Conservation (phyloP, 2,329 filamentous ascomycete genomes). For the Diplodia sapinea region DNA sequence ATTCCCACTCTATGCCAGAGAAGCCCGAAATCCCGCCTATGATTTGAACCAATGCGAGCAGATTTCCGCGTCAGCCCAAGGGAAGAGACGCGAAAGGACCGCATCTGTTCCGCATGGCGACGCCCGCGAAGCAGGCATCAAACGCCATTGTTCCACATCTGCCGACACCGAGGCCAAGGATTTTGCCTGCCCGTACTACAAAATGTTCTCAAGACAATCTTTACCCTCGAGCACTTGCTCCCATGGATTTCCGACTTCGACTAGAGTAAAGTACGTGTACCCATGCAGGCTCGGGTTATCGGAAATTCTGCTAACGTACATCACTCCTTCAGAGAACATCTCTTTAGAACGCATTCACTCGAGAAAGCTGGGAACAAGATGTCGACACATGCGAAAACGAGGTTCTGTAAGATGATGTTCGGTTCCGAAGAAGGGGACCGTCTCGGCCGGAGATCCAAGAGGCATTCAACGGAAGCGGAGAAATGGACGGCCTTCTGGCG, state of each 20-base stretch:
- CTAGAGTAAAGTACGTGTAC: not conserved
- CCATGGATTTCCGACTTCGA: not conserved
- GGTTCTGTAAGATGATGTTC: not conserved
- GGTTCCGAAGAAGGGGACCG: not conserved
- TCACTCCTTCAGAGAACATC: not conserved
- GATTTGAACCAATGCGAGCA: not conserved
- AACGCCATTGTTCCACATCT: not conserved
- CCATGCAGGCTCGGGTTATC: not conserved
- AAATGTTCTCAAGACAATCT: not conserved
- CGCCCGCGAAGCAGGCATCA: not conserved
- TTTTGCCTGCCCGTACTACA: not conserved
- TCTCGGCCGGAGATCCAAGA: not conserved
- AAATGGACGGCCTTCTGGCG: not conserved
- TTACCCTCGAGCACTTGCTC: not conserved
- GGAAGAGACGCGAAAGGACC: not conserved
- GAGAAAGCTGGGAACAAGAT: not conserved
- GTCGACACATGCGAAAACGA: not conserved
- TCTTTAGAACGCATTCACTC: not conserved
- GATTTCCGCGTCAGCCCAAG: not conserved
- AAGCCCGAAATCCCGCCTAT: not conserved
- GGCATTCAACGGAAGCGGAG: not conserved
- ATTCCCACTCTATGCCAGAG: not conserved
- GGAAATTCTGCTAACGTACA: fast-evolving
- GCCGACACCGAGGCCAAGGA: not conserved
- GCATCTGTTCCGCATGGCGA: not conserved